Percentiles rank a stretch among this genome's conserved stretches.
Evolutionary conservation across 768 basidiomycete genomes (phyloP).

Genomic region (Panaeolus cyanescens): DNA sequence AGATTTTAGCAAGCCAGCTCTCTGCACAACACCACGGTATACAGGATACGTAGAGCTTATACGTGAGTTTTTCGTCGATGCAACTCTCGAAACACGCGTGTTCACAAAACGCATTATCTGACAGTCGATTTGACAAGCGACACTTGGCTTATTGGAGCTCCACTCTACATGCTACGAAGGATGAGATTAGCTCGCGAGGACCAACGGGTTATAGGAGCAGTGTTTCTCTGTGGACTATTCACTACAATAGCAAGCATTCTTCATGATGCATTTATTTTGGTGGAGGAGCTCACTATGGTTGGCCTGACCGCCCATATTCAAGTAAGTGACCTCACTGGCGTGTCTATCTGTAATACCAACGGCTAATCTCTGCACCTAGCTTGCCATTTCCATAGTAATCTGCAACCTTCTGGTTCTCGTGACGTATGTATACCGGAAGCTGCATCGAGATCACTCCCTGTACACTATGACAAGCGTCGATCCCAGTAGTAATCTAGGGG

Average conservation of each 20-base stretch:
- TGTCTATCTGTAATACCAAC: neutral
- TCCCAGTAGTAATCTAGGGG: too few species aligned
- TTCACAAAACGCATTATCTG: neutral
- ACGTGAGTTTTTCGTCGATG: too few species aligned
- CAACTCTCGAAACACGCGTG: too few species aligned
- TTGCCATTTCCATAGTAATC: neutral
- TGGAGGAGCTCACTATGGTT: neutral
- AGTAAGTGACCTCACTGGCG: neutral
- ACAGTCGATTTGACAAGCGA: neutral
- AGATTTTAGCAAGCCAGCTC: neutral
- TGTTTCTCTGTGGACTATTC: conserved; percentile 5
- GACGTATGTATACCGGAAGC: conserved; percentile 4
- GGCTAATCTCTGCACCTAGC: neutral
- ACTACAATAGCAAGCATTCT: conserved; percentile 3
- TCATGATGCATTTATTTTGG: conserved; percentile 2
- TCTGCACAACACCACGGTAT: neutral
- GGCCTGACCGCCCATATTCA: conserved; percentile 2
- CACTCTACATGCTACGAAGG: neutral
- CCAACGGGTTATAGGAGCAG: neutral
- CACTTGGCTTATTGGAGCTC: conserved; percentile 3
- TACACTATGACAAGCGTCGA: too few species aligned
- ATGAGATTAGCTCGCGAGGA: neutral
- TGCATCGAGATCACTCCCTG: neutral
- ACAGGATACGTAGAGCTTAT: neutral
- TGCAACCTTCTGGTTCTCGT: conserved; percentile 4